These are phyloP conservation scores for Corynespora cassiicola DNA, from an alignment of 2,329 filamentous ascomycete genomes.

Conservation along the genomic window DNA sequence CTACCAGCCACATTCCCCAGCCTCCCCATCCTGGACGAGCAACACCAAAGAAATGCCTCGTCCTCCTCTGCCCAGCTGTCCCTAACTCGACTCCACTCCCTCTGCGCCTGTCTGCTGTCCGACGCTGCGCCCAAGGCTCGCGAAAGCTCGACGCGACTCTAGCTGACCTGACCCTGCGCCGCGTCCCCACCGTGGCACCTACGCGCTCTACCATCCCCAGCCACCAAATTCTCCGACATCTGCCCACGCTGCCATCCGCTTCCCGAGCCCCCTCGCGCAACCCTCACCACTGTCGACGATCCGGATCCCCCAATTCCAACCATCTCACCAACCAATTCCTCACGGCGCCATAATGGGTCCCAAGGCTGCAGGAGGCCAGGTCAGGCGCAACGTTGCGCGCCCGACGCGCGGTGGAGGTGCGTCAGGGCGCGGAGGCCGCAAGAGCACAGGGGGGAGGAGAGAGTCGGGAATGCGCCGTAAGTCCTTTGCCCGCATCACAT, in stretches of 20 bases:
- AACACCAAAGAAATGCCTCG: slow-evolving; percentile 17
- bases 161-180: no score
- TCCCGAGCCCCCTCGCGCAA: no score
- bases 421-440: slow-evolving; percentile 19
- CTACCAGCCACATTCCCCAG: slow-evolving; percentile 33
- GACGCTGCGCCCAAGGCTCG: slow-evolving; percentile 14
- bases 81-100: not conserved
- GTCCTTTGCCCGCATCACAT: slow-evolving; percentile 7
- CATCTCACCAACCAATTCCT: not conserved
- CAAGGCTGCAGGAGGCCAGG: slow-evolving; percentile 31
- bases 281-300: no score
- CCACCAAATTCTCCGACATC: no score
- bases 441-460: slow-evolving; percentile 17
- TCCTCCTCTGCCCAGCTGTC: not conserved
- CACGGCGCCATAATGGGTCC: slow-evolving; percentile 22
- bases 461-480: slow-evolving; percentile 27
- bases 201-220: no score
- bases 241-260: no score
- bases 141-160: slow-evolving; percentile 11
- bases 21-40: slow-evolving; percentile 21
- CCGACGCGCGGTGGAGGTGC: slow-evolving; percentile 38
- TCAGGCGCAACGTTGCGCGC: slow-evolving; percentile 37
- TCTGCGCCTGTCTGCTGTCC: slow-evolving; percentile 11
- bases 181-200: no score
- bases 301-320: not conserved